These are phyloP conservation scores for Phialocephala sp. DNA, from an alignment of 2,329 filamentous ascomycete genomes.

Conservation along the genomic window DNA sequence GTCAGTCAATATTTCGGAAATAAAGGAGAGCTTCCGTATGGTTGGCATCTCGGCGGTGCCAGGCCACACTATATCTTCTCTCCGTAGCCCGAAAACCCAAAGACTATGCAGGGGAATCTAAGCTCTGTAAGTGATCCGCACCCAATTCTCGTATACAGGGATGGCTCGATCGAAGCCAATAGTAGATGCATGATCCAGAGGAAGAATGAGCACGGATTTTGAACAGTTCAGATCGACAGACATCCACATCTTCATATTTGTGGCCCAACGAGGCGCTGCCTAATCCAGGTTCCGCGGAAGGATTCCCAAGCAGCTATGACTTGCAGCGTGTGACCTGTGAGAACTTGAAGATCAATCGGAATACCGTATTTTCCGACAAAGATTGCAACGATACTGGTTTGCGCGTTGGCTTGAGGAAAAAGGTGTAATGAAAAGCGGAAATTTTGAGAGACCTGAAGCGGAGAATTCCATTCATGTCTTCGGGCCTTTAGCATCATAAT, in stretches of 20 bases:
- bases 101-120: no score
- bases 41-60: not conserved
- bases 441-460: not conserved
- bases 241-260: not conserved
- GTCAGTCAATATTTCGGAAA: not conserved
- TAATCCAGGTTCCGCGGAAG: not conserved
- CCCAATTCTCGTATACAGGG: no score
- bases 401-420: not conserved
- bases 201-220: not conserved
- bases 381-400: not conserved
- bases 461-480: constrained; percentile 1
- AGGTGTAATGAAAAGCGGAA: not conserved
- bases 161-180: not conserved
- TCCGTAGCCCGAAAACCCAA: not conserved
- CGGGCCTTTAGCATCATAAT: not conserved
- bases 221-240: not conserved
- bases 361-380: not conserved
- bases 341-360: not conserved
- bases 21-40: not conserved
- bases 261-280: not conserved
- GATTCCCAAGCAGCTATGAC: not conserved
- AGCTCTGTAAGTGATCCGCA: not conserved
- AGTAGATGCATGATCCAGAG: not conserved
- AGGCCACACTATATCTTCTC: not conserved
- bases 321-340: not conserved